Conservation (phyloP, 345 rosid genomes). For the Citrus sinensis region DNA sequence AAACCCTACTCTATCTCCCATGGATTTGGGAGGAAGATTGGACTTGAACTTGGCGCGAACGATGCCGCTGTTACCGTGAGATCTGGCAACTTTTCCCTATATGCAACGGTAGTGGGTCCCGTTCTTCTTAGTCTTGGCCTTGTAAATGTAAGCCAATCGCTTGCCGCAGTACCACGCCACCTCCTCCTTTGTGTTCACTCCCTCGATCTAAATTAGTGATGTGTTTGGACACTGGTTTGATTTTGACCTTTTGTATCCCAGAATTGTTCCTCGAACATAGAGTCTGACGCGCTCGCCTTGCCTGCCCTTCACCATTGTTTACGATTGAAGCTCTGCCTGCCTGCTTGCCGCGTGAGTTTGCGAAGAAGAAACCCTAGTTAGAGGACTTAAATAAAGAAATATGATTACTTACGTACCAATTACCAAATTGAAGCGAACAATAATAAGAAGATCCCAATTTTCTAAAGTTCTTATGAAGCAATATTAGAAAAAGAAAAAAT, state of each 20-base stretch:
- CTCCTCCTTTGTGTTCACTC: constrained; percentile 55
- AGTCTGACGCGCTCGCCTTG: constrained; percentile 67
- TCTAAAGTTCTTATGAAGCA: too few species aligned
- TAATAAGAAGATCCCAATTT: too few species aligned
- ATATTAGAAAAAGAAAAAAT: too few species aligned
- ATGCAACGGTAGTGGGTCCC: constrained; percentile 56
- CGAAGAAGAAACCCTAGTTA: neutral
- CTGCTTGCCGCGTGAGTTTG: neutral
- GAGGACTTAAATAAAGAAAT: too few species aligned
- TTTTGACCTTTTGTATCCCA: constrained; percentile 48
- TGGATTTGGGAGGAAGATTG: constrained; percentile 65
- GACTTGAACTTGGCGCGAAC: constrained; percentile 69
- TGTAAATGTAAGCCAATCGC: constrained; percentile 57
- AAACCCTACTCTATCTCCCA: constrained; percentile 58
- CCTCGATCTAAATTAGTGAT: constrained; percentile 61
- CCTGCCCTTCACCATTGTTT: constrained; percentile 69
- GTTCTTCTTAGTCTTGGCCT: constrained; percentile 50
- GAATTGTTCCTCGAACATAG: constrained; percentile 35
- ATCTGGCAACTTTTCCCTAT: constrained; percentile 64
- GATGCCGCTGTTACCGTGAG: constrained; percentile 71
- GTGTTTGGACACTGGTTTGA: constrained; percentile 76
- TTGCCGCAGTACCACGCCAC: constrained; percentile 54
- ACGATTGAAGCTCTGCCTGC: neutral
- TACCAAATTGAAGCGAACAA: too few species aligned
- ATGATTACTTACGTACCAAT: too few species aligned